Evolutionary conservation across 805 yeast genomes (phyloP), one percentile per base, ranked within the genome.

Genomic region (Torulaspora microellipsoides): DNA sequence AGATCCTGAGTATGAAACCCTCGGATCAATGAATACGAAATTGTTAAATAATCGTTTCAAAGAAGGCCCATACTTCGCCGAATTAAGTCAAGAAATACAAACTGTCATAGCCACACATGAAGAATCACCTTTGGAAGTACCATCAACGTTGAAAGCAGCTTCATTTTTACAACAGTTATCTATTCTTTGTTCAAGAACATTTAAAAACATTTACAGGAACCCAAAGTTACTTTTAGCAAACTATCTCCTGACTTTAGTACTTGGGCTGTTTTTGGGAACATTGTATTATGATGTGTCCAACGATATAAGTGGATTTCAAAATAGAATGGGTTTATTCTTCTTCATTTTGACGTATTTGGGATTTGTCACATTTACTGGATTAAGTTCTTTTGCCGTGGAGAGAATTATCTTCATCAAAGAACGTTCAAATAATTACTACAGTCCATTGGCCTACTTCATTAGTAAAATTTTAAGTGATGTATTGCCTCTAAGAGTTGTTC

Each of bases 281-380:
- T 70, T 93, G 32, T 93, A 93, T 64, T 91, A 82, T 66, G 74
- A 88, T 57, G 81, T 91, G 20, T 71, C 81, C 33, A 85, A 88
- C 59, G 96, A 91, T 62, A 91, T 93, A 43, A 81, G 95, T 56
- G 99, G 99, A 0, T 93, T 93, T 71, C 99, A 93, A 64, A 93
- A 93, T 65, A 75, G 99, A 55, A 72, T 93, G 51, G 99, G 99
- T 0, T 70, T 93, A 47, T 93, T 93, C 66, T 91, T 93, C 71
- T 93, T 93, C 64, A 67, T 90, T 40, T 71, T 93, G 48, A 87
- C 98, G 3, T 77, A 90, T 56, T 90, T 93, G 70, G 99, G 99
- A 0, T 93, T 93, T 64, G 83, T 95, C 1, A 84, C 98, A 0
- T 73, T 93, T 56, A 91, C 98, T 0, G 95, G 97, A 0, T 70